These are phyloP conservation scores for Alternaria sp. DNA, from an alignment of 2,329 filamentous ascomycete species.

Conservation along the genomic window DNA sequence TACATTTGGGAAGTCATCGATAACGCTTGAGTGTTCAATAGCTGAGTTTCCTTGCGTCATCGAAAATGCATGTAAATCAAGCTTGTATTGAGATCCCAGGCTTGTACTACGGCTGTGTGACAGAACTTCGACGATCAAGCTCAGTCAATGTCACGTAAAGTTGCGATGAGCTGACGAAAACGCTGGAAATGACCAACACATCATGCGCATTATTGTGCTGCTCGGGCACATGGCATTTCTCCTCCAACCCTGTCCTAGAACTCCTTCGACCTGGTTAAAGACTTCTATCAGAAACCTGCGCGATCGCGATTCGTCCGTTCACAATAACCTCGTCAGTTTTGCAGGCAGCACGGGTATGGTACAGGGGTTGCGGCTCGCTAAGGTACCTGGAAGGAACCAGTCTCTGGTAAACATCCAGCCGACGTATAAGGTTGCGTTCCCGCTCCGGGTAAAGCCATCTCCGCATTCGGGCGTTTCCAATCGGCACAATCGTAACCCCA, in stretches of 20 bases:
- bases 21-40: neutral
- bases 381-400: conserved; percentile 19
- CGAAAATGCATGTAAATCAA: neutral
- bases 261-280: neutral
- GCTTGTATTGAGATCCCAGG: neutral
- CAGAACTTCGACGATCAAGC: neutral
- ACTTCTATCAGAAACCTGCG: conserved; percentile 3
- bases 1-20: neutral
- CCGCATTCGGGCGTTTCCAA: conserved; percentile 30
- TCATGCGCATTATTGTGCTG: neutral
- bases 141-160: neutral
- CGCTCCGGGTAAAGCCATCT: conserved; percentile 28
- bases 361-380: conserved; percentile 28
- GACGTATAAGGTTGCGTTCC: conserved; percentile 30
- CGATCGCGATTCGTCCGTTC: conserved; percentile 4
- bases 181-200: neutral
- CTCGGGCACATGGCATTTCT: neutral
- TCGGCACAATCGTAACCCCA: conserved; percentile 26
- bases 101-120: neutral
- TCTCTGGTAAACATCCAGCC: conserved; percentile 18
- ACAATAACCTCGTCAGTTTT: conserved; percentile 10
- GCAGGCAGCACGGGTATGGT: conserved; percentile 9
- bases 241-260: neutral
- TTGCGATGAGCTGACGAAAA: neutral
- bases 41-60: neutral